Evolutionary conservation across 257 asterid genomes (phyloP).

Genomic region (Salvia miltiorrhiza): DNA sequence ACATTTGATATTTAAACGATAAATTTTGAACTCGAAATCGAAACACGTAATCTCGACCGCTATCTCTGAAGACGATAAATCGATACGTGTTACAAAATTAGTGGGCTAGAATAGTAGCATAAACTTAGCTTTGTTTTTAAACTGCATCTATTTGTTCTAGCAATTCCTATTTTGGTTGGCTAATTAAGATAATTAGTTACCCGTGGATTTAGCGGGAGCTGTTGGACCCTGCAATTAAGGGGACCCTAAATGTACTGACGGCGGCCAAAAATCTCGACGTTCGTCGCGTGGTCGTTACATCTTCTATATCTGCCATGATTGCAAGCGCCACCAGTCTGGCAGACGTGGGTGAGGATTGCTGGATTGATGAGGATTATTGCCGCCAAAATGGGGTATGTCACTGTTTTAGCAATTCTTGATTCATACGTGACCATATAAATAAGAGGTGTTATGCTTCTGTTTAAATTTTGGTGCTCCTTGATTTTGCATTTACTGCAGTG

Average conservation of each 20-base stretch:
- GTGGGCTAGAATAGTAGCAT: background rate
- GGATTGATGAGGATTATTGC: slow-evolving; percentile 87
- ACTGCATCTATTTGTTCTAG: background rate
- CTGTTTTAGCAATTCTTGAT: slow-evolving; percentile 1
- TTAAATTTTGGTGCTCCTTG: background rate
- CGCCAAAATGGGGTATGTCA: slow-evolving; percentile 59
- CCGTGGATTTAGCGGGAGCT: slow-evolving; percentile 45
- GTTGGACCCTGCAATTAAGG: slow-evolving; percentile 85
- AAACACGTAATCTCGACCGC: background rate
- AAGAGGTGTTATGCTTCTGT: background rate
- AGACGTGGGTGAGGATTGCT: slow-evolving; percentile 76
- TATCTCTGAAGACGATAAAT: background rate
- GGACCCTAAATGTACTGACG: slow-evolving; percentile 79
- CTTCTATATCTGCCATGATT: slow-evolving; percentile 61
- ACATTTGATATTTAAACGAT: background rate
- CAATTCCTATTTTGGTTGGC: background rate
- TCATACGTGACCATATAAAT: background rate
- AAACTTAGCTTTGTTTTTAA: background rate
- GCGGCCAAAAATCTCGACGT: slow-evolving; percentile 82
- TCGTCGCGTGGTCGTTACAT: slow-evolving; percentile 83
- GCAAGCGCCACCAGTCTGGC: slow-evolving; percentile 67
- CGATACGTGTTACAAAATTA: background rate
- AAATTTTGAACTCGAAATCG: background rate
- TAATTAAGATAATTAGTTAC: no score
- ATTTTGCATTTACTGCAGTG: background rate